Conservation (phyloP, 345 rosid genomes). For the Passiflora organensis region DNA sequence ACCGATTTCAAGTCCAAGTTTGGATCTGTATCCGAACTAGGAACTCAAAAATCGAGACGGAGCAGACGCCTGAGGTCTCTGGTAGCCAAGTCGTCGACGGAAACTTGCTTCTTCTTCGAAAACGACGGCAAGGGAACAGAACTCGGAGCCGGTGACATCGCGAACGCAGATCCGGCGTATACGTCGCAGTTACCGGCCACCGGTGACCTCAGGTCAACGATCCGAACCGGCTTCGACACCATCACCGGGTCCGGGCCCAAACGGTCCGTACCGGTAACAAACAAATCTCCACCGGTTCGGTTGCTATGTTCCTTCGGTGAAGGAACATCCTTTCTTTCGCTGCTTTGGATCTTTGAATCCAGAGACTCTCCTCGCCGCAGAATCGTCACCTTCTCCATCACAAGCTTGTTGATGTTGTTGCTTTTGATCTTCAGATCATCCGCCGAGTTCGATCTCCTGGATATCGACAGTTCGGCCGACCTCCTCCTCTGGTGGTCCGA, state of each 20-base stretch:
- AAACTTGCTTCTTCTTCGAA: slow-evolving; percentile 34
- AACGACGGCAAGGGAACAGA: slow-evolving; percentile 58
- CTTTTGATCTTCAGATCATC: slow-evolving; percentile 31
- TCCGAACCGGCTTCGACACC: slow-evolving; percentile 24
- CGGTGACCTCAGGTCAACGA: slow-evolving; percentile 25
- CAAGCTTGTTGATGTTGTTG: not conserved
- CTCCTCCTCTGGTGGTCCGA: slow-evolving; percentile 30
- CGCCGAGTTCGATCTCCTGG: slow-evolving; percentile 30
- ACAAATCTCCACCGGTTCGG: slow-evolving; percentile 1
- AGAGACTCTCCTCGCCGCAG: slow-evolving; percentile 56
- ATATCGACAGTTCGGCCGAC: slow-evolving; percentile 30
- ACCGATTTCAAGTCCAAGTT: not conserved
- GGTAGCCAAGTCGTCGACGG: slow-evolving; percentile 52
- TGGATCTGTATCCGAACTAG: not conserved
- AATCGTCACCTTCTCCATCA: slow-evolving; percentile 42
- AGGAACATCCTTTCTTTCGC: slow-evolving; percentile 11
- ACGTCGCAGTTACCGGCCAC: slow-evolving; percentile 24
- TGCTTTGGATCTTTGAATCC: slow-evolving; percentile 34
- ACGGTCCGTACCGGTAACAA: slow-evolving; percentile 22
- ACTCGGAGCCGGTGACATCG: slow-evolving; percentile 57
- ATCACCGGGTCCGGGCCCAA: slow-evolving; percentile 25
- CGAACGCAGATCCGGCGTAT: slow-evolving; percentile 56
- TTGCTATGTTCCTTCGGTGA: not conserved
- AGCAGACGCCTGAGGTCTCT: slow-evolving; percentile 64
- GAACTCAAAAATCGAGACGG: slow-evolving; percentile 33